Evolutionary conservation across 2,329 filamentous ascomycete species (phyloP), one percentile per base, ranked within the genome.

Genomic region (Talaromyces sp.): DNA sequence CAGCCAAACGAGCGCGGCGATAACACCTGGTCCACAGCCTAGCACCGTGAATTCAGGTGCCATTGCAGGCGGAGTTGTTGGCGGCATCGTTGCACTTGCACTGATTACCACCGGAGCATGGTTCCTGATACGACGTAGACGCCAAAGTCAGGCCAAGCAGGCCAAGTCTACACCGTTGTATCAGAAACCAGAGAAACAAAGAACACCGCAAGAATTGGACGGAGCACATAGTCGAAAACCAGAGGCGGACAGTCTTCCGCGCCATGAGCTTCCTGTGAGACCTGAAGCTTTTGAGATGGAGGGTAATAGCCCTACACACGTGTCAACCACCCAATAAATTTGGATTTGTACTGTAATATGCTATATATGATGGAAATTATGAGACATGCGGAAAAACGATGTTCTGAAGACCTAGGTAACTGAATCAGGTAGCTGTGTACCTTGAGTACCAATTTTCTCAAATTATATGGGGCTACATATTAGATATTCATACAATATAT

Each of bases 1-100:
- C n/a, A 10, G 10, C 39, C 39, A 41, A 51, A 9, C 46, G 21
- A 21, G 31, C 17, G 10, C 11, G 6, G n/a, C 28, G 19, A n/a
- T n/a, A n/a, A n/a, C n/a, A n/a, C n/a, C n/a, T n/a, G n/a, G n/a
- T n/a, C n/a, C n/a, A 19, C 35, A 28, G 33, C 28, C 33, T 40
- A 53, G 35, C 35, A 21, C 51, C 17, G 41, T 43, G 28, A 53
- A 57, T 48, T 33, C 46, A 8, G 54, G 58, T 52, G 58, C 58
- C 33, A 60, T 60, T 57, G 58, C 39, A 17, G 58, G 58, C n/a
- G 58, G 58, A 13, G 58, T 60, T 11, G 53, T 60, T 5, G 58
- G 58, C 10, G 58, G 58, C 17, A 21, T 60, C 5, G 53, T 46
- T 25, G 58, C 40, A 31, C 37, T 57, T 17, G 36, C 35, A 51